These are phyloP conservation scores for Carex sylvatica DNA, from an alignment of 202 grass and related monocot genomes.

Conservation along the genomic window DNA sequence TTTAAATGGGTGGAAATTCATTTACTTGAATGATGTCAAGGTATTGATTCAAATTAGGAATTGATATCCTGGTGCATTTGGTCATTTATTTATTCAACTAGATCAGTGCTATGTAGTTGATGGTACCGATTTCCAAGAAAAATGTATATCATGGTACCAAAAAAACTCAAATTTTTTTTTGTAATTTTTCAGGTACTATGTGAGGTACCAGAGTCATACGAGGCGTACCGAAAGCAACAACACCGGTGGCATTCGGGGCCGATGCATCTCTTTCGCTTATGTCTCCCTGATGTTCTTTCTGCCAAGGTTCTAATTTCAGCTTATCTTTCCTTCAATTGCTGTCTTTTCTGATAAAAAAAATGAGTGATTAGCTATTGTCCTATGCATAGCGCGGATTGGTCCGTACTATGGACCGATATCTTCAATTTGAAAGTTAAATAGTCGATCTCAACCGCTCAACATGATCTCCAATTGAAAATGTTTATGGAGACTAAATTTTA, in stretches of 20 bases:
- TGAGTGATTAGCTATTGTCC: too few species aligned
- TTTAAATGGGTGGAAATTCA: constrained; percentile 74
- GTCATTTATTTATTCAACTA: neutral
- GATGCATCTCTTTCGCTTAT: constrained; percentile 73
- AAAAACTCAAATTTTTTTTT: neutral
- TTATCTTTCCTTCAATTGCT: neutral
- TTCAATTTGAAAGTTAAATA: too few species aligned
- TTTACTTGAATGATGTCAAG: constrained; percentile 80
- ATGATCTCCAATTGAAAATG: too few species aligned
- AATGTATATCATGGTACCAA: neutral
- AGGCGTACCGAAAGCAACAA: constrained; percentile 74
- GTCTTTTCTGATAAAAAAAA: neutral
- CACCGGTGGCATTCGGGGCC: constrained; percentile 81
- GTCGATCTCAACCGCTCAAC: too few species aligned
- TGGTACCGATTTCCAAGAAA: neutral
- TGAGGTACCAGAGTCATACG: constrained; percentile 70
- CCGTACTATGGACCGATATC: too few species aligned
- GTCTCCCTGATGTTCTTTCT: constrained; percentile 54
- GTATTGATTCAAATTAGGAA: constrained; percentile 19
- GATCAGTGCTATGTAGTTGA: neutral
- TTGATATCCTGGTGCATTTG: neutral
- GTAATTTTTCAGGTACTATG: constrained; percentile 52
- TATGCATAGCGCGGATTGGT: too few species aligned
- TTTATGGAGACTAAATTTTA: too few species aligned
- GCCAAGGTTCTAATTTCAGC: constrained; percentile 47